Evolutionary conservation across 495 filamentous ascomycete species (phyloP).

Genomic region (Aspergillus ellipticus): DNA sequence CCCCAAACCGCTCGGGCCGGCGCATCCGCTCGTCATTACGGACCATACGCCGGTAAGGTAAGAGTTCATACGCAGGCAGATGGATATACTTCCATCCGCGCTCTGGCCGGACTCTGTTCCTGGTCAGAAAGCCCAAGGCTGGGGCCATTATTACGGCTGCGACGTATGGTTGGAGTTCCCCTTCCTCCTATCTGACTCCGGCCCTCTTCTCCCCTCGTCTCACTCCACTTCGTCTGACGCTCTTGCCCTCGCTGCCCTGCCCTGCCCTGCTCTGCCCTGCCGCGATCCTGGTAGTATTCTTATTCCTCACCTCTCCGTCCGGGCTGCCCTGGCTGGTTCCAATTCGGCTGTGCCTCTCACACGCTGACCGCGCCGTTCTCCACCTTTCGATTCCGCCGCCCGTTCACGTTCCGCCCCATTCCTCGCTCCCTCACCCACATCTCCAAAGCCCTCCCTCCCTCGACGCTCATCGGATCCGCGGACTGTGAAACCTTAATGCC

Average conservation of each 20-base stretch:
- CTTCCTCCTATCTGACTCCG: slow-evolving; percentile 8
- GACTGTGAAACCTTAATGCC: slow-evolving; percentile 13
- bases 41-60: not conserved
- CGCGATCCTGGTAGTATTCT: not conserved
- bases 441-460: slow-evolving; percentile 6
- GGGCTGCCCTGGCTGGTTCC: not conserved
- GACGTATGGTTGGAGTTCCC: not conserved
- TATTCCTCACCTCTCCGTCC: not conserved
- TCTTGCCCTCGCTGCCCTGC: slow-evolving; percentile 9
- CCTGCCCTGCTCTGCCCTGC: too few species aligned
- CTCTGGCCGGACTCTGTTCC: not conserved
- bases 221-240: too few species aligned
- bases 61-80: not conserved
- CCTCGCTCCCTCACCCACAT: slow-evolving; percentile 15
- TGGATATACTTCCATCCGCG: not conserved
- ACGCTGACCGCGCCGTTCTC: slow-evolving; percentile 11
- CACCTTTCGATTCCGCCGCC: slow-evolving; percentile 22
- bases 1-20: slow-evolving; percentile 13
- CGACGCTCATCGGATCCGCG: slow-evolving; percentile 9
- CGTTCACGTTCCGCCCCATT: slow-evolving; percentile 26
- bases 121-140: not conserved
- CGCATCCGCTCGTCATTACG: slow-evolving; percentile 7
- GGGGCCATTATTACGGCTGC: not conserved
- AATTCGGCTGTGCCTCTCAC: not conserved
- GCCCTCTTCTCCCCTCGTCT: too few species aligned